phyloP scores from a whole-genome alignment of 441 rosid genomes.

The Erodium texanum region DNA sequence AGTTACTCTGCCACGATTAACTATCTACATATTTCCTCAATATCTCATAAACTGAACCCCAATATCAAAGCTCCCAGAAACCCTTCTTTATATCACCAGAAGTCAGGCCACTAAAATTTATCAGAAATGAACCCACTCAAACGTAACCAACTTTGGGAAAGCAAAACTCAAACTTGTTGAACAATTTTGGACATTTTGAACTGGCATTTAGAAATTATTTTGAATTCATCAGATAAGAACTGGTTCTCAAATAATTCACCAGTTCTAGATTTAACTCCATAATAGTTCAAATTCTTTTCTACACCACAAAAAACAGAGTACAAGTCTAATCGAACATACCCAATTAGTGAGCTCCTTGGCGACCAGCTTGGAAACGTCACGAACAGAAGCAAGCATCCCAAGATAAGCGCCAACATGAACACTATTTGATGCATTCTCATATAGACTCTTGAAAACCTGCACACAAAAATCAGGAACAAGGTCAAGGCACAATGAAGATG shows the following conservation, averaged over 20 bases:
- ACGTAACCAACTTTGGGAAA: not conserved
- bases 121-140: not conserved
- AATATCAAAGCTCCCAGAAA: not conserved
- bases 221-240: not conserved
- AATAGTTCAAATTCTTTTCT: not conserved
- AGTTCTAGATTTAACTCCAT: not conserved
- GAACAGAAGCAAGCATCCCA: conserved; percentile 79
- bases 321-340: conserved; percentile 44
- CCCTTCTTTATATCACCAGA: not conserved
- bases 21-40: not conserved
- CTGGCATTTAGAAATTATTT: not conserved
- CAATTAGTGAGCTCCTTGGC: conserved; percentile 94
- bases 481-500: not conserved
- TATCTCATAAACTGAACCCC: not conserved
- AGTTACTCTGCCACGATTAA: not conserved
- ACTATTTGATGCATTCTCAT: conserved; percentile 73
- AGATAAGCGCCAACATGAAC: conserved; percentile 73
- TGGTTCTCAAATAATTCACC: not conserved
- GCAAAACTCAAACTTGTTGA: not conserved
- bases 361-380: conserved; percentile 93
- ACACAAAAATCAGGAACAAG: conserved; percentile 7
- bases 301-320: not conserved
- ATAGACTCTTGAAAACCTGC: conserved; percentile 84
- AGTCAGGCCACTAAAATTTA: not conserved
- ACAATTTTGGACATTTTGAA: not conserved